These are phyloP conservation scores for Beauveria bassiana DNA, from an alignment of 2,329 filamentous ascomycete genomes.

Conservation along the genomic window DNA sequence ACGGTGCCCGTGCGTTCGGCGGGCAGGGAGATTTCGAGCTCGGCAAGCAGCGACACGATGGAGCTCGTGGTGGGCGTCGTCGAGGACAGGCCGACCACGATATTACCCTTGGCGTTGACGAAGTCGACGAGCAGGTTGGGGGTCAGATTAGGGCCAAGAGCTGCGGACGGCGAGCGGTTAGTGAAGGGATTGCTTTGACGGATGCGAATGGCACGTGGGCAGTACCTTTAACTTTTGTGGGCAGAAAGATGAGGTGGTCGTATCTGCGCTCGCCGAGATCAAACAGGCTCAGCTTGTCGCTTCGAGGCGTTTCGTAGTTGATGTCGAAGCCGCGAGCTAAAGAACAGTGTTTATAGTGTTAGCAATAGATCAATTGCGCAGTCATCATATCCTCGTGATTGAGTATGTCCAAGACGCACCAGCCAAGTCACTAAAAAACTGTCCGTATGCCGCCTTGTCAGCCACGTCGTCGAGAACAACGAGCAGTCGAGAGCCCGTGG, in stretches of 20 bases:
- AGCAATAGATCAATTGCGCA: neutral
- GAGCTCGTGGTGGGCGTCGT: conserved; percentile 61
- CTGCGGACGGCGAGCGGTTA: conserved; percentile 33
- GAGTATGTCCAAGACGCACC: conserved; percentile 38
- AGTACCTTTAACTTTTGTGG: conserved; percentile 79
- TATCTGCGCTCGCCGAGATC: conserved; percentile 79
- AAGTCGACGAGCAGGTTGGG: conserved; percentile 85
- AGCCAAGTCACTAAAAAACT: conserved; percentile 67
- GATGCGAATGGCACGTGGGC: neutral
- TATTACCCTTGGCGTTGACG: conserved; percentile 83
- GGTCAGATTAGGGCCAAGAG: conserved; percentile 80
- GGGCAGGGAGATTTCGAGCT: conserved; percentile 85
- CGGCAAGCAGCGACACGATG: conserved; percentile 70
- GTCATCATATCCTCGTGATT: neutral
- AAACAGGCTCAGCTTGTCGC: conserved; percentile 69
- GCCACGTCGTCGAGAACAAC: conserved; percentile 77
- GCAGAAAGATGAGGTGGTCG: conserved; percentile 85
- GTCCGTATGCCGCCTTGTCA: conserved; percentile 76
- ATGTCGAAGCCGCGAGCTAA: conserved; percentile 77
- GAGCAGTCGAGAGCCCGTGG: conserved; percentile 69
- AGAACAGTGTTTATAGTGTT: conserved; percentile 16
- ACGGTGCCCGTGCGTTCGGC: conserved; percentile 76
- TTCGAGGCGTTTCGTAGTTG: conserved; percentile 76
- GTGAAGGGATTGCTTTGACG: neutral
- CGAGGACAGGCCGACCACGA: conserved; percentile 77